These are phyloP conservation scores for Lentinula lateritia DNA, from an alignment of 768 basidiomycete species.

Conservation along the genomic window DNA sequence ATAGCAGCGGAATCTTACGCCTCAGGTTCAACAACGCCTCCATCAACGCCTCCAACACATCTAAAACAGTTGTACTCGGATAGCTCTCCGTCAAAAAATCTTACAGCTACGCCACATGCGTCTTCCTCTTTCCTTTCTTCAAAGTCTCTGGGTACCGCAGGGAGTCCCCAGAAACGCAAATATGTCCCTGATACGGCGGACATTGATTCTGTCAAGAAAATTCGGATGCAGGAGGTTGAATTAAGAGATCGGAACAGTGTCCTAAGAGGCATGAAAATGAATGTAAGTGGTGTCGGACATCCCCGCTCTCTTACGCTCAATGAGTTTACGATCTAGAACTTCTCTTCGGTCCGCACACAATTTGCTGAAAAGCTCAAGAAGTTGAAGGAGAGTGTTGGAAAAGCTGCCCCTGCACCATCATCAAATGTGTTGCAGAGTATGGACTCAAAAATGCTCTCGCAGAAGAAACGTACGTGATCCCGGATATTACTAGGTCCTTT, in stretches of 20 bases:
- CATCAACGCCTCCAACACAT: constrained; percentile 49
- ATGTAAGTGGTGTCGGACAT: constrained; percentile 44
- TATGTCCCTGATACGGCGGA: constrained; percentile 79
- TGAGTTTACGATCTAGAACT: constrained; percentile 54
- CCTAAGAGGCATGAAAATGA: constrained; percentile 75
- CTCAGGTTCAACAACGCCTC: constrained; percentile 33
- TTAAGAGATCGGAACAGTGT: constrained; percentile 79
- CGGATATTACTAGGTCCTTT: no score
- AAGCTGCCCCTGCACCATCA: constrained; percentile 33
- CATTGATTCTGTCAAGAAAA: constrained; percentile 81
- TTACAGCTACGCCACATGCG: constrained; percentile 12
- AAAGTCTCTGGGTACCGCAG: constrained; percentile 20
- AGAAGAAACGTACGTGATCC: constrained; percentile 59
- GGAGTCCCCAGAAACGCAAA: constrained; percentile 57
- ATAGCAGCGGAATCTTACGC: constrained; percentile 33
- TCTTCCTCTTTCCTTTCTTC: constrained; percentile 23
- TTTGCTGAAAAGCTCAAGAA: constrained; percentile 79
- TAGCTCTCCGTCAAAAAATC: background rate
- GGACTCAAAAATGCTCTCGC: constrained; percentile 58
- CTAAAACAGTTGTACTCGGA: constrained; percentile 18
- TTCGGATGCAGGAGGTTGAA: constrained; percentile 71
- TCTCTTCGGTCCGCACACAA: constrained; percentile 57
- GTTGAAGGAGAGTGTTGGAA: constrained; percentile 59
- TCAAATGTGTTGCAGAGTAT: constrained; percentile 12
- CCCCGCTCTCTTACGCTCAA: background rate